Conservation (phyloP, 129 eudicot species). For the Glebionis coronaria region DNA sequence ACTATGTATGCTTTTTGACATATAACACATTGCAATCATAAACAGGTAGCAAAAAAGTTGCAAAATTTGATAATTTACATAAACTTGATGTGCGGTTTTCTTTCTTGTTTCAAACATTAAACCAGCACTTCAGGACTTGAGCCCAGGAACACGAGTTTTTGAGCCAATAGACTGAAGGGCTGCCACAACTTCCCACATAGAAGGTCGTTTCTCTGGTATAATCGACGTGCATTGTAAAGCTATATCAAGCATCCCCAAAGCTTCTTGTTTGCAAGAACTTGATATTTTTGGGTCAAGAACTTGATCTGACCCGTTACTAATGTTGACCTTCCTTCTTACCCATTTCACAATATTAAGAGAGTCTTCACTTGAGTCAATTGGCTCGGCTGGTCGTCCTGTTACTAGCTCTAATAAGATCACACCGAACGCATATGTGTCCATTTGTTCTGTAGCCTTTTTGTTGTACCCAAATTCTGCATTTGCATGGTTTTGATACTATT, state of each 20-base stretch:
- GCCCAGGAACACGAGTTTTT: conserved; percentile 20
- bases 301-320: conserved; percentile 53
- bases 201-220: conserved; percentile 79
- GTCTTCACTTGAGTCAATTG: conserved; percentile 39
- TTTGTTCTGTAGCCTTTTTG: conserved; percentile 66
- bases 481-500: conserved; percentile 1
- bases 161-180: conserved; percentile 54
- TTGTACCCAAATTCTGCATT: conserved; percentile 69
- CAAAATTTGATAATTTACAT: conserved; percentile 33
- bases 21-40: conserved; percentile 17
- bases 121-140: conserved; percentile 3
- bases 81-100: conserved; percentile 2
- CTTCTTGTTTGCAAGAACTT: conserved; percentile 40
- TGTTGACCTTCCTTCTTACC: conserved; percentile 86
- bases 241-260: conserved; percentile 63
- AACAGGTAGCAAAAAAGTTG: conserved; percentile 17
- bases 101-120: conserved; percentile 10
- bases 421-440: conserved; percentile 81
- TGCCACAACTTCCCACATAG: conserved; percentile 61
- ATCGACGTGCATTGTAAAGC: conserved; percentile 64
- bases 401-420: conserved; percentile 77
- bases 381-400: conserved; percentile 71
- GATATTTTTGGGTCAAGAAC: conserved; percentile 69
- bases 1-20: conserved; percentile 19
- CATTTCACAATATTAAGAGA: conserved; percentile 70